These are phyloP conservation scores for Dictyophora rubrovolvata DNA, from an alignment of 768 basidiomycete species.

Conservation along the genomic window DNA sequence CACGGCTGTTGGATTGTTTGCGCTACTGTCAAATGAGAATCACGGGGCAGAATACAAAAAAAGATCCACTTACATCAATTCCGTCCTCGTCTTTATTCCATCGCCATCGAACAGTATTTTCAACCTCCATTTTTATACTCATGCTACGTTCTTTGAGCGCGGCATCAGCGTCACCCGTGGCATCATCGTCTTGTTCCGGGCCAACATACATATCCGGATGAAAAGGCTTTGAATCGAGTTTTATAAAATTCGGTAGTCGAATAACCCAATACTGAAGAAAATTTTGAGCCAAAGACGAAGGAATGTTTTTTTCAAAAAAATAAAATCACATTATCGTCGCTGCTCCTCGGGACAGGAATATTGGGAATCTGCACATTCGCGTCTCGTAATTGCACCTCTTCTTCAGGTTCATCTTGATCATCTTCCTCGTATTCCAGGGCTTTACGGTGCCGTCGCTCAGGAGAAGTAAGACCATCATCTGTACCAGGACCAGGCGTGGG, in stretches of 20 bases:
- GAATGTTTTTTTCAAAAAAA: background rate
- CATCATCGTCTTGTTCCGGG: constrained; percentile 69
- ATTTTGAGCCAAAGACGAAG: background rate
- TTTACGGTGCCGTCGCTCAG: constrained; percentile 46
- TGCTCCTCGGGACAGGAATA: constrained; percentile 67
- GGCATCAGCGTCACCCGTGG: constrained; percentile 41
- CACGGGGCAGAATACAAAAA: background rate
- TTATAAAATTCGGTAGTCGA: constrained; percentile 88
- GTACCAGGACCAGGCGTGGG: constrained; percentile 8
- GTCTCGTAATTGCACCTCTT: constrained; percentile 46
- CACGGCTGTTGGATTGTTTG: constrained; percentile 81
- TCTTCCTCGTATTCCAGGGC: constrained; percentile 78
- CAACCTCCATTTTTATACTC: constrained; percentile 79
- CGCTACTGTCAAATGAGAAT: constrained; percentile 42
- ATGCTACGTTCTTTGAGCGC: constrained; percentile 68
- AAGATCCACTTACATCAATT: constrained; percentile 51
- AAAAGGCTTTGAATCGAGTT: constrained; percentile 82
- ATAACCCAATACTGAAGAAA: constrained; percentile 76
- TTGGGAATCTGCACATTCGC: constrained; percentile 80
- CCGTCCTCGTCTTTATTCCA: constrained; percentile 76
- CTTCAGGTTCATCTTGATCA: constrained; percentile 48
- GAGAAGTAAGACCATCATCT: constrained; percentile 50
- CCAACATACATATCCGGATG: constrained; percentile 79
- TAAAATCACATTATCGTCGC: constrained; percentile 61
- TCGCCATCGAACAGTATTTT: constrained; percentile 92